phyloP scores from a whole-genome alignment of 495 filamentous ascomycete genomes.

The Lophiotrema nucula region DNA sequence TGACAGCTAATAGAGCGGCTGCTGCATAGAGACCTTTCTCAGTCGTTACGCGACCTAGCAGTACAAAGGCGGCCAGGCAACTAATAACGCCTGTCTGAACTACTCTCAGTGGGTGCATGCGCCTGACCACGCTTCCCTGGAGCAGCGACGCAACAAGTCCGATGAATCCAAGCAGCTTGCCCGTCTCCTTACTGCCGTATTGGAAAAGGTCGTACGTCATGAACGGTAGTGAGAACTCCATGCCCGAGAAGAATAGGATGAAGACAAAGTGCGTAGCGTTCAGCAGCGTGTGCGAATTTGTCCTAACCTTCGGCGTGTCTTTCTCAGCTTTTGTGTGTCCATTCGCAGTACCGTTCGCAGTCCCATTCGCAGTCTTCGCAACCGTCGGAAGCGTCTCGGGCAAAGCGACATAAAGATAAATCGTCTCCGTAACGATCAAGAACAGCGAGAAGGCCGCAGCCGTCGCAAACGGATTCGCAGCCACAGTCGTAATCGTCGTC shows the following conservation, averaged over 20 bases:
- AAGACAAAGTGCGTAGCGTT: slow-evolving; percentile 87
- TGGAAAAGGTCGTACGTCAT: slow-evolving; percentile 92
- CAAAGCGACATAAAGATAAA: slow-evolving; percentile 81
- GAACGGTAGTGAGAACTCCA: slow-evolving; percentile 96
- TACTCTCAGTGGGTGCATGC: slow-evolving; percentile 72
- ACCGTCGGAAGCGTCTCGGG: slow-evolving; percentile 77
- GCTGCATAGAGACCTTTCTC: slow-evolving; percentile 72
- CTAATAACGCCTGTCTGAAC: slow-evolving; percentile 76
- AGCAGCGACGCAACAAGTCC: slow-evolving; percentile 88
- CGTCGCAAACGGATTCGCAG: slow-evolving; percentile 88
- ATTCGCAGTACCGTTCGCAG: slow-evolving; percentile 25
- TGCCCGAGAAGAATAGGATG: slow-evolving; percentile 92
- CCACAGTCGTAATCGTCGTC: slow-evolving; percentile 68
- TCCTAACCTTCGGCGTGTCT: slow-evolving; percentile 47
- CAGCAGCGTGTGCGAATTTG: slow-evolving; percentile 79
- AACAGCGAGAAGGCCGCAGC: slow-evolving; percentile 81
- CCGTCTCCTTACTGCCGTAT: slow-evolving; percentile 74
- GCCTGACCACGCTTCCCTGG: slow-evolving; percentile 80
- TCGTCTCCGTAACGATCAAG: slow-evolving; percentile 79
- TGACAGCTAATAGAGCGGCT: slow-evolving; percentile 78
- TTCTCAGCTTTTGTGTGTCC: slow-evolving; percentile 37
- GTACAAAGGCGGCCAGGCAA: slow-evolving; percentile 74
- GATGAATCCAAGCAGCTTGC: slow-evolving; percentile 87
- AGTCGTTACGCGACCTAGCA: slow-evolving; percentile 67
- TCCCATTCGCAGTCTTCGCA: slow-evolving; percentile 6